Evolutionary conservation across 495 filamentous ascomycete genomes (phyloP).

Genomic region (Bryoglossum gracile): DNA sequence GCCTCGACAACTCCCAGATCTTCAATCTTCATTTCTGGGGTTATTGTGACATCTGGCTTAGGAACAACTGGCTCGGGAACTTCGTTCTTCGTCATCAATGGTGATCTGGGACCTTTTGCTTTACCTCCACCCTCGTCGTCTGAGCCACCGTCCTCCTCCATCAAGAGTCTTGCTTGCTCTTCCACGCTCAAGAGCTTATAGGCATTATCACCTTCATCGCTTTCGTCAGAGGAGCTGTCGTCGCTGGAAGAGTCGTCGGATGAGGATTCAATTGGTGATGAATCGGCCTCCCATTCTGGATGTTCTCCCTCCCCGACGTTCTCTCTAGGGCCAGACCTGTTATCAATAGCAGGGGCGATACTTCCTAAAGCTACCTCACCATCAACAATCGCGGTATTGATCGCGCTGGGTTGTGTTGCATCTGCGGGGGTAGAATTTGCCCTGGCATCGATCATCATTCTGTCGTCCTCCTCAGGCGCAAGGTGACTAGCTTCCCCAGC

Average conservation of each 20-base stretch:
- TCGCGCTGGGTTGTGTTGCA: no score
- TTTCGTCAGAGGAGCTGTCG: constrained; percentile 38
- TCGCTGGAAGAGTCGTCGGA: constrained; percentile 45
- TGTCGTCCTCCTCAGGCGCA: no score
- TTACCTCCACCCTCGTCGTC: constrained; percentile 57
- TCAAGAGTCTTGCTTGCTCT: constrained; percentile 72
- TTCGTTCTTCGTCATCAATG: constrained; percentile 68
- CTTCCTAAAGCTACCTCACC: no score
- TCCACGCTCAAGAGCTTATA: constrained; percentile 67
- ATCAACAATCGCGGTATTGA: no score
- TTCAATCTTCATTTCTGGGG: constrained; percentile 64
- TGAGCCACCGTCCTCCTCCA: constrained; percentile 61
- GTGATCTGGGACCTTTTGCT: constrained; percentile 39
- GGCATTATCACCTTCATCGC: constrained; percentile 61
- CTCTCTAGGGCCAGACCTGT: neutral
- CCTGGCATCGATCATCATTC: no score
- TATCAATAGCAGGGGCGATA: neutral
- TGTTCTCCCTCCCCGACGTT: constrained; percentile 12
- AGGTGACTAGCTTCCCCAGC: no score
- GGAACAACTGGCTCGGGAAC: constrained; percentile 56
- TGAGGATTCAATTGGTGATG: constrained; percentile 35
- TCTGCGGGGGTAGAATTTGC: no score
- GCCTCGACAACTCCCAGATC: constrained; percentile 65
- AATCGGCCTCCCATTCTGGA: constrained; percentile 54
- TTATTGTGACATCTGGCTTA: constrained; percentile 68